A percentile compares a stretch with the other conserved stretches of the same genome.
These are phyloP conservation scores for Aureobasidium namibiae DNA, from an alignment of 2,329 filamentous ascomycete genomes.

Conservation along the genomic window DNA sequence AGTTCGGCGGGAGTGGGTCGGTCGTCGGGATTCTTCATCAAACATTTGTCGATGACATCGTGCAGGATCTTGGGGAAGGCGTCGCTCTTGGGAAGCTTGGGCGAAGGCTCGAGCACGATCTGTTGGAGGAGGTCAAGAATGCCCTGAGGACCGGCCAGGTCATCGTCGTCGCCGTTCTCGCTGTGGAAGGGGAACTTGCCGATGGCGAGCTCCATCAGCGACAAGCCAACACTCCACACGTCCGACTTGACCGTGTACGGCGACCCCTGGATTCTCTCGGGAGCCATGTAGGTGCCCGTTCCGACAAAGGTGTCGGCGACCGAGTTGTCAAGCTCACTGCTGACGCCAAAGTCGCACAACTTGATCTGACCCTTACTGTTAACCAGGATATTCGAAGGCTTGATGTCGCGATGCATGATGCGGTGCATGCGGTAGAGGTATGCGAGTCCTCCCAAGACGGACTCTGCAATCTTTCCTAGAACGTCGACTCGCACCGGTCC, in stretches of 20 bases:
- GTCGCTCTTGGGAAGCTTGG: constrained; percentile 89
- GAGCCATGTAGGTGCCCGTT: constrained; percentile 98
- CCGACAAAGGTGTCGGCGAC: constrained; percentile 97
- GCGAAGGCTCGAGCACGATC: constrained; percentile 93
- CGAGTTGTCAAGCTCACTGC: constrained; percentile 93
- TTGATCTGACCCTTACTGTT: constrained; percentile 95
- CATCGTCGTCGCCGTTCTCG: constrained; percentile 58
- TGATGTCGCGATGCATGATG: constrained; percentile 99
- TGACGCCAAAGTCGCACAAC: constrained; percentile 98
- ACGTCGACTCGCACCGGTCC: constrained; percentile 94
- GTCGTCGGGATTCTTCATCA: constrained; percentile 80
- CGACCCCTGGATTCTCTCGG: constrained; percentile 92
- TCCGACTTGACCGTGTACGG: constrained; percentile 98
- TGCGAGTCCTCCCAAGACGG: constrained; percentile 82
- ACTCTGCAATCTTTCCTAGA: constrained; percentile 93
- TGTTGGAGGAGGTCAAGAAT: constrained; percentile 94
- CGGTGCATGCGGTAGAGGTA: constrained; percentile 94
- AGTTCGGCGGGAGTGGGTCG: constrained; percentile 89
- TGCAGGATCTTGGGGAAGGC: constrained; percentile 92
- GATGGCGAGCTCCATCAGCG: constrained; percentile 94
- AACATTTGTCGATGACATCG: constrained; percentile 93
- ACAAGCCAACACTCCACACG: constrained; percentile 95
- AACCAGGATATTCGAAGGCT: constrained; percentile 93
- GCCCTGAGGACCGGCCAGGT: constrained; percentile 68
- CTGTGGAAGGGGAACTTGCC: constrained; percentile 93